Evolutionary conservation across 352 stramenopile species (phyloP).

Genomic region (Phytophthora pinifolia): DNA sequence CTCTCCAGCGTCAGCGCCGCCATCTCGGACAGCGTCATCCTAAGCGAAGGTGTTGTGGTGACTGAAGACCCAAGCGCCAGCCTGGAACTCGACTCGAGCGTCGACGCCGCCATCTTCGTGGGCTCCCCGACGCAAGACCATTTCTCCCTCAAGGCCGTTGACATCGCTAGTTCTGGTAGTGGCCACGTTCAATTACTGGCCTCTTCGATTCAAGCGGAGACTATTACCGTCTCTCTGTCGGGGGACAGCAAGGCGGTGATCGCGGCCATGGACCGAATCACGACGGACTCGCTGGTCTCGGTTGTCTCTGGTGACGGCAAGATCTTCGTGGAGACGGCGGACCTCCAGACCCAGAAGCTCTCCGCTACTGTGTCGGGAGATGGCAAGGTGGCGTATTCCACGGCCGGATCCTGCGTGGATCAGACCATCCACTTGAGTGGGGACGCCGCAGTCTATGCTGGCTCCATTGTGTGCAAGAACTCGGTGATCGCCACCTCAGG

Average conservation of each 20-base stretch:
- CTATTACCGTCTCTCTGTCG: conserved; percentile 8
- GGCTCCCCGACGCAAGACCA: conserved; percentile 14
- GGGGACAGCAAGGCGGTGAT: conserved; percentile 20
- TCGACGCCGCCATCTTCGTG: conserved; percentile 22
- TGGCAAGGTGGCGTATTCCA: conserved; percentile 25
- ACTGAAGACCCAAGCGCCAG: conserved; percentile 31
- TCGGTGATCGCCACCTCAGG: conserved; percentile 19
- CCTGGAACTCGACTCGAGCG: conserved; percentile 23
- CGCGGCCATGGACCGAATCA: conserved; percentile 13
- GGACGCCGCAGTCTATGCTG: conserved; percentile 23
- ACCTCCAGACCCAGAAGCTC: conserved; percentile 20
- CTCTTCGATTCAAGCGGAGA: conserved; percentile 24
- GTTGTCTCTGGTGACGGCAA: conserved; percentile 25
- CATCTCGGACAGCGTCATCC: conserved; percentile 22
- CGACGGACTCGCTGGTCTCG: conserved; percentile 14
- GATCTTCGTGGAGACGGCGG: conserved; percentile 25
- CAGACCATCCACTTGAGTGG: conserved; percentile 24
- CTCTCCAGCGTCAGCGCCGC: conserved; percentile 17
- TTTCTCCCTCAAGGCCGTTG: conserved; percentile 12
- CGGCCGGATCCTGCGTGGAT: conserved; percentile 20
- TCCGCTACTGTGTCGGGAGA: conserved; percentile 18
- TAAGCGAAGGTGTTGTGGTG: conserved; percentile 41
- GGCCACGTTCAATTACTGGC: conserved; percentile 23
- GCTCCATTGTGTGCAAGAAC: conserved; percentile 28
- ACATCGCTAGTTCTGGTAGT: conserved; percentile 21